Evolutionary conservation across 352 stramenopile genomes (phyloP), one percentile per base, ranked within the genome.

Genomic region (Globisporangium middletonii): DNA sequence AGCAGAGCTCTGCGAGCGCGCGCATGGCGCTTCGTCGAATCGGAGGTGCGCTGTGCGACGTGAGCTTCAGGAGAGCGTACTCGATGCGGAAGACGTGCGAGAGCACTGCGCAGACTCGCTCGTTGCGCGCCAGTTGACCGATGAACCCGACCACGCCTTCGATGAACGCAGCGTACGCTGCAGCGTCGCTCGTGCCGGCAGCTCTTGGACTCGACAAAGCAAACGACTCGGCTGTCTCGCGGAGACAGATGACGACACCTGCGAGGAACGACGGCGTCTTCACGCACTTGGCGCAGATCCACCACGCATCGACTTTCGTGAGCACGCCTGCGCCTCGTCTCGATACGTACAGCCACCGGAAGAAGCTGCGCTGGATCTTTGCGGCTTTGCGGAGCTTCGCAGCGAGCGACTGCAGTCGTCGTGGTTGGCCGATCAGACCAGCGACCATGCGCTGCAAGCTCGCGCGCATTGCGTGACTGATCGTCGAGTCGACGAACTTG

Each of bases 331-430:
- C 11, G 2, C 57, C 41, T 15, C 44, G 47, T 41, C 52, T 55
- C 19, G 62, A 59, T 1, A 58, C 56, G 42, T 72, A 69, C 33
- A 72, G 27, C 65, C 65, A 72, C 15, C 63, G 57, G n/a, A 73
- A 42, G 13, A 73, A 55, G 5, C 30, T 27, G 9, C 48, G 62
- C 43, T 73, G 65, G 30, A 73, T 73, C 30, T 64, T 59, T 0
- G 41, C 44, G 2, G 65, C 62, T 50, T 73, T 73, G 0, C 62
- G 58, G 15, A 63, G 54, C 44, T 45, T 60, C 7, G 50, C 60
- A 4, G 54, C 58, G 16, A 50, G 38, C 3, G 33, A 63, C 5
- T 65, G 45, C 19, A 59, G 35, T 2, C 50, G 53, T 38, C 33
- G 33, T 12, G 33, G 33, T 38, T 9, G 33, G 5, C 5, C 7